phyloP scores from a whole-genome alignment of 495 filamentous ascomycete species.

The Penicillium tannophilum region DNA sequence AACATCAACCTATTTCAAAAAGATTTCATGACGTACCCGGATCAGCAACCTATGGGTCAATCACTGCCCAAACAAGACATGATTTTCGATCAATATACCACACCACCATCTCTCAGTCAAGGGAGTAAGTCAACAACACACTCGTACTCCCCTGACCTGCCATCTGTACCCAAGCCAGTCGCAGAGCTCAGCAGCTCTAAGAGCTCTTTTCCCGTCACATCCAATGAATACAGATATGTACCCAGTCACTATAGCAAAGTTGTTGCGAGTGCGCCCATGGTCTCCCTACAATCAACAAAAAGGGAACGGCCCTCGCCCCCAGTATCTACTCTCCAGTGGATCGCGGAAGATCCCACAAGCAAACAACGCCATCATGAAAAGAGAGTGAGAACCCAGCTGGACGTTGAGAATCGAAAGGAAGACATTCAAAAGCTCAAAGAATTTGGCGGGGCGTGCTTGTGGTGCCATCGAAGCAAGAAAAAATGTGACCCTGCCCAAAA shows the following conservation, averaged over 20 bases:
- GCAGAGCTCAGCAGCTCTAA: background rate
- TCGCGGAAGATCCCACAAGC: background rate
- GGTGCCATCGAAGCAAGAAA: constrained; percentile 33
- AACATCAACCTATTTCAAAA: background rate
- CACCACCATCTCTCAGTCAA: background rate
- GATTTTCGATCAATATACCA: background rate
- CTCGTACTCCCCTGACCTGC: background rate
- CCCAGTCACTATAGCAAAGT: background rate
- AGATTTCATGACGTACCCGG: background rate
- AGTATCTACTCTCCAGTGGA: background rate
- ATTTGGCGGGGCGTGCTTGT: constrained; percentile 31
- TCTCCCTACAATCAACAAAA: background rate
- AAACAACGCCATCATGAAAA: background rate
- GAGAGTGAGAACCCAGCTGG: background rate
- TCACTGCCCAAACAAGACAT: background rate
- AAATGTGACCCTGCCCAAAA: constrained; percentile 21
- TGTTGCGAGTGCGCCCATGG: background rate
- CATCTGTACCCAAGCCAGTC: background rate
- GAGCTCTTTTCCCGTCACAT: background rate
- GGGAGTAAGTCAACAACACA: background rate
- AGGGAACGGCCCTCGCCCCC: background rate
- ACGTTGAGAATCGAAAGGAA: constrained; percentile 20
- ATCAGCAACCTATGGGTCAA: background rate
- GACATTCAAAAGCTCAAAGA: constrained; percentile 19
- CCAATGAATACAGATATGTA: background rate